Evolutionary conservation across 371 early-diverging fungal species (phyloP).

Genomic region (Batkoa obscura): DNA sequence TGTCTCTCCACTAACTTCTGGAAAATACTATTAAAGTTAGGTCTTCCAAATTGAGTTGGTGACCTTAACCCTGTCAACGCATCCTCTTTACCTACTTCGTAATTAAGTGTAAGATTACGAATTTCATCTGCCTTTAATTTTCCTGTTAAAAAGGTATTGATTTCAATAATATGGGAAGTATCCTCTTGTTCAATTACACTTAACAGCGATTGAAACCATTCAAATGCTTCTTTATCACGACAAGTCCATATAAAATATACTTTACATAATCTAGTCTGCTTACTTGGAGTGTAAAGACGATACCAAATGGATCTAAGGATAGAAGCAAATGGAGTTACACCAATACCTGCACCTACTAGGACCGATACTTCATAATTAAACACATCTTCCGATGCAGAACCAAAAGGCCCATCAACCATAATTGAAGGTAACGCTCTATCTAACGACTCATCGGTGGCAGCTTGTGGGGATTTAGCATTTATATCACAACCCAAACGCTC

Average conservation of each 20-base stretch:
- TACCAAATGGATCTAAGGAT: conserved; percentile 46
- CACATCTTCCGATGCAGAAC: conserved; percentile 65
- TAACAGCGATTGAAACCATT: conserved; percentile 50
- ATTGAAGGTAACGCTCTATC: conserved; percentile 23
- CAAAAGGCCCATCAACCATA: conserved; percentile 68
- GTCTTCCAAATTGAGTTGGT: conserved; percentile 31
- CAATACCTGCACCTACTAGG: conserved; percentile 63
- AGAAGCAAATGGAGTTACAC: conserved; percentile 51
- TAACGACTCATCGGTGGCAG: not conserved
- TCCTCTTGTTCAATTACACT: conserved; percentile 29
- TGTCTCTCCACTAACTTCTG: conserved; percentile 17
- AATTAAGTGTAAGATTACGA: conserved; percentile 23
- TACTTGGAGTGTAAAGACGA: conserved; percentile 12
- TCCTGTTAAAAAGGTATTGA: conserved; percentile 43
- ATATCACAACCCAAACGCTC: conserved; percentile 21
- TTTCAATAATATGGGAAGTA: conserved; percentile 26
- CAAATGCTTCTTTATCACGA: conserved; percentile 35
- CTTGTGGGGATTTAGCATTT: conserved; percentile 8
- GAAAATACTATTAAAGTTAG: conserved; percentile 26
- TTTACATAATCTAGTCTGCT: conserved; percentile 18
- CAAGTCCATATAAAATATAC: conserved; percentile 50
- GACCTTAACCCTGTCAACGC: conserved; percentile 28
- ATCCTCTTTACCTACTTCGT: conserved; percentile 22
- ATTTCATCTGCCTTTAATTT: conserved; percentile 22
- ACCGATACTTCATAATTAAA: conserved; percentile 57